A percentile compares a stretch with the other conserved stretches of the same genome.
Evolutionary conservation across 495 filamentous ascomycete species (phyloP).

Genomic region (Lophiostoma macrostomum): DNA sequence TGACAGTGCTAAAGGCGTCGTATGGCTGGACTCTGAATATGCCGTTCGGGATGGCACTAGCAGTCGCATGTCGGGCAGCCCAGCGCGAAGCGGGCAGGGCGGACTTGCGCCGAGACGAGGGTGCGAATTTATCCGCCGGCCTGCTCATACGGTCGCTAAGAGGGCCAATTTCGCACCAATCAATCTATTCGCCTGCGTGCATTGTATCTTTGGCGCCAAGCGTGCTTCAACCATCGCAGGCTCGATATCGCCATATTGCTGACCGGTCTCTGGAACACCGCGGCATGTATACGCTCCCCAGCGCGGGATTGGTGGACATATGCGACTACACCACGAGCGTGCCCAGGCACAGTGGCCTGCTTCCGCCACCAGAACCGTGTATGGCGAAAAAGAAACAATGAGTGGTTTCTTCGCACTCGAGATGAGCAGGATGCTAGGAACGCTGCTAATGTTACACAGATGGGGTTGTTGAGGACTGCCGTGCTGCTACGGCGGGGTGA

Average conservation of each 20-base stretch:
- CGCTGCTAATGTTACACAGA: too few relatives aligned
- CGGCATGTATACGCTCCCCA: neutral
- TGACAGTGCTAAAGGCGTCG: constrained; percentile 12
- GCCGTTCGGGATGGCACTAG: constrained; percentile 16
- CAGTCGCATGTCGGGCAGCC: constrained; percentile 14
- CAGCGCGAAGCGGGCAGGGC: constrained; percentile 10
- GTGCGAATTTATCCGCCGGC: constrained; percentile 22
- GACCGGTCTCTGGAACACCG: constrained; percentile 18
- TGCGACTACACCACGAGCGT: neutral
- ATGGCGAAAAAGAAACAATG: too few relatives aligned
- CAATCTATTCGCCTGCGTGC: neutral
- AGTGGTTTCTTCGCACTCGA: too few relatives aligned
- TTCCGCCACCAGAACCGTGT: too few relatives aligned
- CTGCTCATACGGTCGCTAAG: constrained; percentile 8
- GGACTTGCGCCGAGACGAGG: neutral
- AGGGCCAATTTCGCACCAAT: constrained; percentile 23
- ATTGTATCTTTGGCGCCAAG: constrained; percentile 9
- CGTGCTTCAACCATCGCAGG: neutral
- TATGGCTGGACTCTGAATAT: constrained; percentile 32
- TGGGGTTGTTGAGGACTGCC: too few relatives aligned
- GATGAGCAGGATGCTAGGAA: too few relatives aligned
- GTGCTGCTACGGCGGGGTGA: too few relatives aligned
- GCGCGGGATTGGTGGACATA: constrained; percentile 21
- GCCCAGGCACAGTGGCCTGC: too few relatives aligned
- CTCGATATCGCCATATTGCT: constrained; percentile 21